Percentiles rank a stretch among this genome's conserved stretches.
phyloP scores from a whole-genome alignment of 2,329 filamentous ascomycete species.

The Fusarium keratoplasticum region DNA sequence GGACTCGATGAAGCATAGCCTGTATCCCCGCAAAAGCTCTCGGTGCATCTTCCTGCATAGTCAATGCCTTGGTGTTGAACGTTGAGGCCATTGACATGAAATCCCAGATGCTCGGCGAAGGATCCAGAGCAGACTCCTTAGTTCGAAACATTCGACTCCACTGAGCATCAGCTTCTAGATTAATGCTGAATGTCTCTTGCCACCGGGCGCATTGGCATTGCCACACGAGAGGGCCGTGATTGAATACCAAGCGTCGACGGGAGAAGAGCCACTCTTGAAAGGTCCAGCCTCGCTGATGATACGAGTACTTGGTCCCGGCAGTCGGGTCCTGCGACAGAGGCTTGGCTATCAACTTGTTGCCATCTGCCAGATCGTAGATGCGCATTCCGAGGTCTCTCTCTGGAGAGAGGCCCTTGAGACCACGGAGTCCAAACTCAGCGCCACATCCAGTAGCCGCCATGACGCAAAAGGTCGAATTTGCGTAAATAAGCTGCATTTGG shows the following conservation, averaged over 20 bases:
- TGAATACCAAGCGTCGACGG: constrained; percentile 8
- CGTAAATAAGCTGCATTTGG: constrained; percentile 26
- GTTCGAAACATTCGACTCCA: not conserved
- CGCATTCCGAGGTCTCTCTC: constrained; percentile 13
- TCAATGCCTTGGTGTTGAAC: constrained; percentile 21
- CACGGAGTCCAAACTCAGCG: constrained; percentile 20
- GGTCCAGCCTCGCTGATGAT: constrained; percentile 23
- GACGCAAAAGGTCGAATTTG: constrained; percentile 14
- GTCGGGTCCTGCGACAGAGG: not conserved
- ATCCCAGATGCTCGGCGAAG: constrained; percentile 20
- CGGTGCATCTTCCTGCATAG: constrained; percentile 19
- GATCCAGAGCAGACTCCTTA: constrained; percentile 3
- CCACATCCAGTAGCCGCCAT: constrained; percentile 19
- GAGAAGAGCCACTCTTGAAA: constrained; percentile 28
- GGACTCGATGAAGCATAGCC: constrained; percentile 22
- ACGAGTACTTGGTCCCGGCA: constrained; percentile 13
- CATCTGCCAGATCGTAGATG: constrained; percentile 10
- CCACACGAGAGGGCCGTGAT: constrained; percentile 5
- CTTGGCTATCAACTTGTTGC: constrained; percentile 5
- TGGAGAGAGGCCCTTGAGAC: constrained; percentile 2
- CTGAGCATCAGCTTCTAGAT: not conserved
- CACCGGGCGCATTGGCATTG: constrained; percentile 21
- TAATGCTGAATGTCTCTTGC: constrained; percentile 3
- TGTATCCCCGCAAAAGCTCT: constrained; percentile 21
- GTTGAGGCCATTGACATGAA: constrained; percentile 11